Evolutionary conservation across 371 early-diverging fungal species (phyloP).

Genomic region (Nematocida sp.): DNA sequence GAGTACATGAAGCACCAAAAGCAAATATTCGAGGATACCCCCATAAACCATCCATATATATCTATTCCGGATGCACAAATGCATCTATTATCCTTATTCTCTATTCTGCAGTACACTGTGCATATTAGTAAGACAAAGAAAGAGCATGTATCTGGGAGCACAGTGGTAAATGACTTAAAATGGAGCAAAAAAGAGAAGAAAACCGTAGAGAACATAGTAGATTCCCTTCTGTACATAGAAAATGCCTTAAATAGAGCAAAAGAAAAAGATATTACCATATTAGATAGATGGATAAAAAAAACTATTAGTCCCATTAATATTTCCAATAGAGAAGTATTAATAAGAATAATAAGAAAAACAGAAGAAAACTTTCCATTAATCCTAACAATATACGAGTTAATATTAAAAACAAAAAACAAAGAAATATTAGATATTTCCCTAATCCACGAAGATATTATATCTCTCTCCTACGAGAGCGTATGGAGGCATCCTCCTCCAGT

Average conservation of each 20-base stretch:
- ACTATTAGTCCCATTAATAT: no score
- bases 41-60: not conserved
- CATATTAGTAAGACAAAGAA: not conserved
- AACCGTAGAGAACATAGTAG: not conserved
- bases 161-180: not conserved
- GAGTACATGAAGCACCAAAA: not conserved
- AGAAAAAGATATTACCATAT: no score
- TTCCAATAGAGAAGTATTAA: constrained; percentile 1
- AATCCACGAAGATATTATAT: not conserved
- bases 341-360: constrained; percentile 24
- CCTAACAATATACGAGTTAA: constrained; percentile 29
- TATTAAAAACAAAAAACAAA: constrained; percentile 6
- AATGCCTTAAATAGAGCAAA: constrained; percentile 1
- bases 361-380: constrained; percentile 20
- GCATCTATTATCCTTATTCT: not conserved
- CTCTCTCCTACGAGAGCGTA: not conserved
- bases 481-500: not conserved
- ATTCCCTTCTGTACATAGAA: constrained; percentile 8
- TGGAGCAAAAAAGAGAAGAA: constrained; percentile 39
- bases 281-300: no score
- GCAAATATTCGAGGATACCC: not conserved
- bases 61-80: not conserved
- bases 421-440: not conserved
- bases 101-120: constrained; percentile 34
- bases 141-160: not conserved